phyloP scores from a whole-genome alignment of 176 grass and related monocot species.

The Avena eriantha region DNA sequence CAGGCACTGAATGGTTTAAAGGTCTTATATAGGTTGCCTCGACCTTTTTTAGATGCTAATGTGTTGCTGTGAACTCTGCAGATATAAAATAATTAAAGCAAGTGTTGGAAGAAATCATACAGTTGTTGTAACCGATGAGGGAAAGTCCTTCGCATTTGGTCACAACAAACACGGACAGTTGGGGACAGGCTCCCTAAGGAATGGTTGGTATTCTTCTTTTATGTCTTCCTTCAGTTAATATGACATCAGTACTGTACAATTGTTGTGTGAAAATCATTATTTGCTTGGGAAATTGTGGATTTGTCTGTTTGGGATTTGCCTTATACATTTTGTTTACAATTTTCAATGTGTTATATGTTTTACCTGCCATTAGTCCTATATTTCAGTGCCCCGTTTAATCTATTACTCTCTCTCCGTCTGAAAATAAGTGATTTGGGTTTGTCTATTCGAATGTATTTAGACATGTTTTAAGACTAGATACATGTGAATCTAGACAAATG shows the following conservation, averaged over 20 bases:
- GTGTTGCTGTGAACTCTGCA: conserved; percentile 38
- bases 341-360: conserved; percentile 10
- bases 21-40: conserved; percentile 6
- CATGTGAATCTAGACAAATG: too few relatives aligned
- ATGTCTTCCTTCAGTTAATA: background rate
- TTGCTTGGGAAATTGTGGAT: background rate
- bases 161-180: conserved; percentile 94
- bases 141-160: conserved; percentile 86
- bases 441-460: too few relatives aligned
- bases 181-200: conserved; percentile 78
- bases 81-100: conserved; percentile 74
- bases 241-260: background rate
- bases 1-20: background rate
- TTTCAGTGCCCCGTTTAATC: background rate
- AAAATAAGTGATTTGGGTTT: too few relatives aligned
- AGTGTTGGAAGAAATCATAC: conserved; percentile 87
- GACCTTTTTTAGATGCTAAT: conserved; percentile 18
- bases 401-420: background rate
- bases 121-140: conserved; percentile 81
- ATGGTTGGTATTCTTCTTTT: conserved; percentile 54
- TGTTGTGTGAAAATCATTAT: background rate
- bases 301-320: background rate
- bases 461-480: too few relatives aligned
- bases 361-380: background rate
- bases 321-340: background rate